Evolutionary conservation across 2,329 filamentous ascomycete genomes (phyloP).

Genomic region (Emydomyces testavorans): DNA sequence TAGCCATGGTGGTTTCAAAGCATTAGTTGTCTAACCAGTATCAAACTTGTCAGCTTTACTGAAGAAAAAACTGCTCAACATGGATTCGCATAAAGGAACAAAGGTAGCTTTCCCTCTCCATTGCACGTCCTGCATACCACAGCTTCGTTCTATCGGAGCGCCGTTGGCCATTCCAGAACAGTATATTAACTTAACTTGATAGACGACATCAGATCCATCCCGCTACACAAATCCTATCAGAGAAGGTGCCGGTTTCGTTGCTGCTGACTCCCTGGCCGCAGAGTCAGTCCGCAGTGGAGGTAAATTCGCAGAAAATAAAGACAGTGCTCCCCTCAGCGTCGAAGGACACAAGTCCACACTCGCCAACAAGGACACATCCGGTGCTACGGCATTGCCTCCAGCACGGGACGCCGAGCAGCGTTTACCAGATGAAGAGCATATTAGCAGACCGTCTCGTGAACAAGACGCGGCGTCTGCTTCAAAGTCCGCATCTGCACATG

Average conservation of each 20-base stretch:
- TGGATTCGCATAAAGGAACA: neutral
- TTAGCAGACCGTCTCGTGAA: constrained; percentile 38
- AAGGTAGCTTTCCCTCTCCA: neutral
- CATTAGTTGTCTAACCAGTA: neutral
- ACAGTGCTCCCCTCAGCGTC: constrained; percentile 41
- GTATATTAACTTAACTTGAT: neutral
- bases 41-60: neutral
- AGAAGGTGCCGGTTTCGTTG: constrained; percentile 54
- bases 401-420: constrained; percentile 46
- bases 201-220: constrained; percentile 38
- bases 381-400: constrained; percentile 41
- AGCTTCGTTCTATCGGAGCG: neutral
- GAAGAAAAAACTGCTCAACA: neutral
- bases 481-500: constrained; percentile 25
- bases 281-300: constrained; percentile 55
- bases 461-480: constrained; percentile 30
- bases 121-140: neutral
- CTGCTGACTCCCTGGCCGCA: constrained; percentile 61
- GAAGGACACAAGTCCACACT: constrained; percentile 44
- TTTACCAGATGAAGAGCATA: constrained; percentile 40
- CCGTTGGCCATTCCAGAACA: neutral
- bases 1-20: neutral
- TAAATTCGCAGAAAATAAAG: constrained; percentile 49
- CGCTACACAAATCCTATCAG: constrained; percentile 41
- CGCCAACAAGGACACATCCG: constrained; percentile 46